Base-by-base conservation (phyloP, 805 yeast species). In the Candida succiphila region DNA sequence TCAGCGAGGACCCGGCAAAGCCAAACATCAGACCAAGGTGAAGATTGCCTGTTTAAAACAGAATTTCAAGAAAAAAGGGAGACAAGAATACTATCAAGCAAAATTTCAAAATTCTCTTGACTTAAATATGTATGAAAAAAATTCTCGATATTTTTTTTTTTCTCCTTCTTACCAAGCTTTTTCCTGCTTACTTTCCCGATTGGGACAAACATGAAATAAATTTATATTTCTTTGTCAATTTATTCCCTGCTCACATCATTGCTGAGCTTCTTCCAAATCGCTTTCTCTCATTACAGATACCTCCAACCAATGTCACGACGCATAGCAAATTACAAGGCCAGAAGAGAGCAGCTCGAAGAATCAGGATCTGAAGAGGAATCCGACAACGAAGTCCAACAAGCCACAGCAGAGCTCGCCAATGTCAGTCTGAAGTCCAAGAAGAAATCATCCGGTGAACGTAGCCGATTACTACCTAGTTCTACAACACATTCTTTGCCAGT, bases 271-370 rank as follows among this genome's bases (percentile, higher is more conserved):
- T n/a, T n/a, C n/a, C n/a, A n/a, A n/a, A n/a, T n/a, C n/a, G n/a
- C n/a, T n/a, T n/a, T n/a, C n/a, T n/a, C n/a, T n/a, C n/a, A n/a
- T n/a, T n/a, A n/a, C n/a, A n/a, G n/a, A n/a, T n/a, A n/a, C n/a
- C n/a, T n/a, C n/a, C n/a, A n/a, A n/a, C n/a, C n/a, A n/a, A 56
- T 51, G 58, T 58, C 61, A 34, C 47, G 61, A 45, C 46, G 63
- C 37, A 41, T 53, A 16, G 57, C 54, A n/a, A 51, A 51, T 39
- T 43, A 44, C 30, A 53, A 49, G 36, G 52, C 50, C 6, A 48
- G 46, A 32, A 48, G 45, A 26, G 44, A 35, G 24, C 42, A 33
- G 27, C 37, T 36, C 46, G 27, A 43, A 32, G n/a, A 62, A 54
- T 29, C 59, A 64, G 67, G 41, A 58, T 29, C 53, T 38, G 27